Percentiles rank a stretch among this genome's conserved stretches.
phyloP scores from a whole-genome alignment of 2,329 filamentous ascomycete species.

The Pseudogymnoascus pannorum region DNA sequence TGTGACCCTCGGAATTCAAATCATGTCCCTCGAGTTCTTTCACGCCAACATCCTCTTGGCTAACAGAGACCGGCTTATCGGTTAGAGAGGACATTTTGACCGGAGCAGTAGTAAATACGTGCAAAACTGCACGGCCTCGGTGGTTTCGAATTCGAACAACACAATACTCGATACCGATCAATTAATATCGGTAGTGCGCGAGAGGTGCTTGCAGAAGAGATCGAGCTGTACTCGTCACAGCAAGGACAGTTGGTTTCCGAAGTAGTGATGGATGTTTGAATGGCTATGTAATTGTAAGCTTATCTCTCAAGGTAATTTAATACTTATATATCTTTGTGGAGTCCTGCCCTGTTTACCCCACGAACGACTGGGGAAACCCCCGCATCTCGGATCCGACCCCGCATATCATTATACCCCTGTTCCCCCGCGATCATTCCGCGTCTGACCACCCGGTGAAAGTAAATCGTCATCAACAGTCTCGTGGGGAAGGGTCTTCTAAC shows the following conservation, averaged over 20 bases:
- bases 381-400: not conserved
- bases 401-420: not conserved
- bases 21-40: not conserved
- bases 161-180: not conserved
- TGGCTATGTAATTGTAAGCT: not conserved
- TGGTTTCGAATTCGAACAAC: not conserved
- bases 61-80: not conserved
- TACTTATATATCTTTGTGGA: not conserved
- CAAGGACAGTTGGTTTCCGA: slow-evolving; percentile 54
- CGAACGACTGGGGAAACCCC: not conserved
- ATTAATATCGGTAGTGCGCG: slow-evolving; percentile 53
- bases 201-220: slow-evolving; percentile 81
- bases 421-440: not conserved
- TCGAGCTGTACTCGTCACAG: slow-evolving; percentile 62
- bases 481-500: too few relatives aligned
- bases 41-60: not conserved
- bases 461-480: not conserved
- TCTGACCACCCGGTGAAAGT: not conserved
- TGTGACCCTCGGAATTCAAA: not conserved
- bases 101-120: not conserved
- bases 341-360: not conserved
- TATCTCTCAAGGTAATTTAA: not conserved
- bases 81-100: not conserved
- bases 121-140: not conserved
- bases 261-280: not conserved